Evolutionary conservation across 352 stramenopile genomes (phyloP).

Genomic region (Pythium aristosporum): DNA sequence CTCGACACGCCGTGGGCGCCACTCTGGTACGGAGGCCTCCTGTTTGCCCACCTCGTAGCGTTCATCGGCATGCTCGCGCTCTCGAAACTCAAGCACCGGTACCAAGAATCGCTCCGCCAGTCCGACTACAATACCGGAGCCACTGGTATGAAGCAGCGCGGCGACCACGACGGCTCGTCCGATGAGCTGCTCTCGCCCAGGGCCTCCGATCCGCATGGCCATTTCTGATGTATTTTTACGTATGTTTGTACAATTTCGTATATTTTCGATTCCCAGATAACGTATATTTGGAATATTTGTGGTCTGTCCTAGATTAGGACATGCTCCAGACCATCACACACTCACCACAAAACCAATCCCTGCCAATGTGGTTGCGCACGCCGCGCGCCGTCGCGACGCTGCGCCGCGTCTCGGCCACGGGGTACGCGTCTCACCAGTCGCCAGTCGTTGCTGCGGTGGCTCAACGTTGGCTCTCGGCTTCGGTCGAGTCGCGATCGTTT

Average conservation of each 20-base stretch:
- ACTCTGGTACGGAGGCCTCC: constrained; percentile 64
- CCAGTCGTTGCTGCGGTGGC: not conserved
- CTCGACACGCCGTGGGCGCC: constrained; percentile 70
- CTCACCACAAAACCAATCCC: not conserved
- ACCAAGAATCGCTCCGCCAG: constrained; percentile 1
- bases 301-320: constrained; percentile 8
- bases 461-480: constrained; percentile 2
- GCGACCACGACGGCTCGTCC: constrained; percentile 1
- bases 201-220: not conserved
- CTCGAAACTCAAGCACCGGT: constrained; percentile 41
- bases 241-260: not conserved
- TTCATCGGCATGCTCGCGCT: constrained; percentile 43
- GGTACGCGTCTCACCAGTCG: not conserved
- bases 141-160: not conserved
- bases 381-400: constrained; percentile 12
- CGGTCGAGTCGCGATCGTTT: constrained; percentile 31
- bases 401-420: constrained; percentile 4
- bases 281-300: not conserved
- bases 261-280: not conserved
- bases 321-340: constrained; percentile 6
- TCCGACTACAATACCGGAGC: not conserved
- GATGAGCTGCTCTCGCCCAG: constrained; percentile 8
- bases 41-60: constrained; percentile 46
- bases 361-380: constrained; percentile 13
- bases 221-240: constrained; percentile 5